Percentiles rank a stretch among this genome's conserved stretches.
Evolutionary conservation across 768 basidiomycete genomes (phyloP).

Genomic region (Mycena sanguinolenta): DNA sequence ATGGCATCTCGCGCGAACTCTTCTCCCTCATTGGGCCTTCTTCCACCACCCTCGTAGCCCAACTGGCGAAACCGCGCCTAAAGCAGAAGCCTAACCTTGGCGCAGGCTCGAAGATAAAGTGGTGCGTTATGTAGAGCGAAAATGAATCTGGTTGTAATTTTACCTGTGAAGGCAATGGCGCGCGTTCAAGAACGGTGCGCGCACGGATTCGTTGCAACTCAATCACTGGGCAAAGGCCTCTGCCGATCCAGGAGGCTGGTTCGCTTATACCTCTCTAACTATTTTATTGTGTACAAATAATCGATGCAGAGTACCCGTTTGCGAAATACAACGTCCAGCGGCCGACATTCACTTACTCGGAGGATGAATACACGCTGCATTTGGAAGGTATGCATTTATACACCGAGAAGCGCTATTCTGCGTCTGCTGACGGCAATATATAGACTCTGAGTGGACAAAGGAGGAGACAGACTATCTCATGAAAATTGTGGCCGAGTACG

Average conservation of each 20-base stretch:
- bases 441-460: slow-evolving; percentile 89
- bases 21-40: slow-evolving; percentile 96
- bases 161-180: slow-evolving; percentile 74
- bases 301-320: slow-evolving; percentile 77
- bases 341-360: slow-evolving; percentile 77
- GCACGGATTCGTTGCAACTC: slow-evolving; percentile 77
- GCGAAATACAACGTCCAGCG: slow-evolving; percentile 84
- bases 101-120: slow-evolving; percentile 73
- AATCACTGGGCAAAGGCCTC: slow-evolving; percentile 86
- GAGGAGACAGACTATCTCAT: slow-evolving; percentile 97
- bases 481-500: slow-evolving; percentile 81
- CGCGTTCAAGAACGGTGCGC: slow-evolving; percentile 79
- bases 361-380: slow-evolving; percentile 89
- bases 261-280: slow-evolving; percentile 34
- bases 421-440: neutral
- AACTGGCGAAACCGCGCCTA: slow-evolving; percentile 84
- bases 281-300: slow-evolving; percentile 4
- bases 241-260: slow-evolving; percentile 69
- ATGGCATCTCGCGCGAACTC: slow-evolving; percentile 93
- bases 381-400: slow-evolving; percentile 73
- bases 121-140: slow-evolving; percentile 58
- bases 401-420: neutral
- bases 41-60: slow-evolving; percentile 85
- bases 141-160: neutral
- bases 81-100: slow-evolving; percentile 89